Conservation (phyloP, 2,329 filamentous ascomycete genomes). For the Trichoderma lentiforme region DNA sequence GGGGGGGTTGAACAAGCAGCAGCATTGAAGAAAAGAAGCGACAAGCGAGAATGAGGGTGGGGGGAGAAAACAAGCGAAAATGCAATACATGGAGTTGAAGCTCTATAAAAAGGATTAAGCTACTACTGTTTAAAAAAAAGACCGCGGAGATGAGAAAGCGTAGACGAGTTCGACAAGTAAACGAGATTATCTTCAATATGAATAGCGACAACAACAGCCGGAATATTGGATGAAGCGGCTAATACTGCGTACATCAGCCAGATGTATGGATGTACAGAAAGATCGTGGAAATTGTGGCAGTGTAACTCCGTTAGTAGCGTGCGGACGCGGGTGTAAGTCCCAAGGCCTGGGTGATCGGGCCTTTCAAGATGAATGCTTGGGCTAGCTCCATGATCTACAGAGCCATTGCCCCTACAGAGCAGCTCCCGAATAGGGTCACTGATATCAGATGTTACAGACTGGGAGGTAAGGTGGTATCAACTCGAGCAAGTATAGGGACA, state of each 20-base stretch:
- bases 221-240: not conserved
- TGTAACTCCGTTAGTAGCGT: not conserved
- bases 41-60: not conserved
- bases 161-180: not conserved
- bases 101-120: constrained; percentile 3
- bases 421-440: not conserved
- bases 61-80: not conserved
- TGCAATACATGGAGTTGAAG: not conserved
- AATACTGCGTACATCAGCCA: not conserved
- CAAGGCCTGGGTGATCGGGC: not conserved
- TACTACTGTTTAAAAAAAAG: not conserved
- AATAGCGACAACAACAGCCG: not conserved
- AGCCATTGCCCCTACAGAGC: not conserved
- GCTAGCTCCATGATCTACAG: constrained; percentile 2
- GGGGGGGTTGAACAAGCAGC: not conserved
- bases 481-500: not conserved
- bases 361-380: not conserved
- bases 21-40: not conserved
- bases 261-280: not conserved
- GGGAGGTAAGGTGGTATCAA: not conserved
- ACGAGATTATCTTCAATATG: not conserved
- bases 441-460: not conserved
- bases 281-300: not conserved
- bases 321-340: not conserved
- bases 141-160: not conserved